Evolutionary conservation across 768 basidiomycete genomes (phyloP), one percentile per base, ranked within the genome.

Genomic region (Boletus vermiculosoides): DNA sequence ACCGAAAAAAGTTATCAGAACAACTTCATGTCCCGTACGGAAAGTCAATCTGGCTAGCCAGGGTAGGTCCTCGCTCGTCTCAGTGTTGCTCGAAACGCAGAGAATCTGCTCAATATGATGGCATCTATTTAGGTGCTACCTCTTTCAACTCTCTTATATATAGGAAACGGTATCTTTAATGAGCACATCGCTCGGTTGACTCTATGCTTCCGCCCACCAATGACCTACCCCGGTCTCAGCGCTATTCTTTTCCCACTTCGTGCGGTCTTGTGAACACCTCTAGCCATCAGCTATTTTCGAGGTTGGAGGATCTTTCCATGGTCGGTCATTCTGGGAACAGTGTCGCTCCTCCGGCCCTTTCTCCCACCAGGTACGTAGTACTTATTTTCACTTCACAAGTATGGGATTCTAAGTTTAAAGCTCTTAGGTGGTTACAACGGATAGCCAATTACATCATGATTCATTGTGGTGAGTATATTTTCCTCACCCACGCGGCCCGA

Each of bases 1-100:
- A 41, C 16, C 48, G 31, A 28, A 20, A 25, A n/a, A 4, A 20
- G 40, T 41, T 28, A n/a, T 39, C 23, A 31, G 39, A 45, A 55
- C 23, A 8, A 33, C 45, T 23, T 31, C 33, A 5, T 20, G 31
- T 18, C 54, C 53, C 34, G 36, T 40, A 56, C 41, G 31, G 5
- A 53, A 56, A 47, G 48, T 45, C 45, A 34, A 46, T 41, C 51
- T 51, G 20, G 39, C 46, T 52, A 36, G 15, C 51, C 49, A 25
- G 33, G 39, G 33, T 22, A 31, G 42, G 42, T 45, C 30, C 36
- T 37, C 36, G 16, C 20, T 37, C 50, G 20, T 54, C 30, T 30
- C 40, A 25, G 28, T 16, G 36, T 31, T 5, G 20, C 23, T 41
- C 16, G 30, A 52, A 33, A 23, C 4, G 41, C 51, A 18, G 12